phyloP scores from a whole-genome alignment of 495 filamentous ascomycete species.

The Usnea hakonensis region DNA sequence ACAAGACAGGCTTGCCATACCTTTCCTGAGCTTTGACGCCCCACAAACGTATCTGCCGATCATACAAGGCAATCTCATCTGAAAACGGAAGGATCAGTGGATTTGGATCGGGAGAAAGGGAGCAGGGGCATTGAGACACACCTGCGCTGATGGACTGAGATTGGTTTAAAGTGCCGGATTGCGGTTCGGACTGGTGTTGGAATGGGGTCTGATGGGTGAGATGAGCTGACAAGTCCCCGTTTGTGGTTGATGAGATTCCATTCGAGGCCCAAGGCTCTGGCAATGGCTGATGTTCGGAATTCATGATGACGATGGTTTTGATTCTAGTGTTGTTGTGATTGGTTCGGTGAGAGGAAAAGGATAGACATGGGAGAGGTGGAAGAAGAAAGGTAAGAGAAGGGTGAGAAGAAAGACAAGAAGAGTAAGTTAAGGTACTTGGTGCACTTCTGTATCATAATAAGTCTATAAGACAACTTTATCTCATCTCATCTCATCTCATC shows the following conservation, averaged over 20 bases:
- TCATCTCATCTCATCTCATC: no score
- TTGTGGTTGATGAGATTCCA: slow-evolving; percentile 7
- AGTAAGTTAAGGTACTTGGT: no score
- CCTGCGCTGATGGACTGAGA: slow-evolving; percentile 47
- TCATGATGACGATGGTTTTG: no score
- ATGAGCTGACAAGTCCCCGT: slow-evolving; percentile 6
- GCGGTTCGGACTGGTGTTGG: slow-evolving; percentile 20
- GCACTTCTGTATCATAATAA: no score
- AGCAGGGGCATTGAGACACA: slow-evolving; percentile 21
- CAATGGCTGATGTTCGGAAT: not conserved
- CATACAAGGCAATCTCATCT: slow-evolving; percentile 98
- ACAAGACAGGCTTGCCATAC: slow-evolving; percentile 31
- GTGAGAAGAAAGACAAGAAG: no score
- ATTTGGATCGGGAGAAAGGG: not conserved
- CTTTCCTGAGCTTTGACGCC: slow-evolving; percentile 86
- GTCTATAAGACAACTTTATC: no score
- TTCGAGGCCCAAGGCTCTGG: slow-evolving; percentile 6
- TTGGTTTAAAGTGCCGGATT: slow-evolving; percentile 7
- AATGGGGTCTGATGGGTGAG: not conserved
- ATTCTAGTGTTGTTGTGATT: no score
- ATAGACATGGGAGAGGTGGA: no score
- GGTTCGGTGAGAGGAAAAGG: not conserved
- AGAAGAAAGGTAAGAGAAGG: no score
- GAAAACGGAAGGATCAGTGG: not conserved
- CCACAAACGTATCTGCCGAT: slow-evolving; percentile 98